phyloP scores from a whole-genome alignment of 345 rosid genomes.

The Linum tenue region DNA sequence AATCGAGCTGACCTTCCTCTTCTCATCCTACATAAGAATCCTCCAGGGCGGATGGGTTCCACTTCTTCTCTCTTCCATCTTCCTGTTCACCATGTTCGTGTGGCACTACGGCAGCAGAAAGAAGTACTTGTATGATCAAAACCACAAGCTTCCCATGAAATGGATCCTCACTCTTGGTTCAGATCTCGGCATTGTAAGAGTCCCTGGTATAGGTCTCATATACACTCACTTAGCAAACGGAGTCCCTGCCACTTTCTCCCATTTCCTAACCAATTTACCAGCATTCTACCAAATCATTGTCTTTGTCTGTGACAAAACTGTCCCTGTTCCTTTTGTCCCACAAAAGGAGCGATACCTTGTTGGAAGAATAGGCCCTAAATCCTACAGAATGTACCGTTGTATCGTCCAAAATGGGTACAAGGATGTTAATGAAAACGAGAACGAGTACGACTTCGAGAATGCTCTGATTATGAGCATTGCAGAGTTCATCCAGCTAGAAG shows the following conservation, averaged over 20 bases:
- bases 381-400: slow-evolving; percentile 82
- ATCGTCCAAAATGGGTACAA: slow-evolving; percentile 81
- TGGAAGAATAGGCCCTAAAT: slow-evolving; percentile 86
- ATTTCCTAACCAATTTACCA: slow-evolving; percentile 73
- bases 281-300: slow-evolving; percentile 88
- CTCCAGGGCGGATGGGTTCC: slow-evolving; percentile 77
- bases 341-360: slow-evolving; percentile 76
- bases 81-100: slow-evolving; percentile 45
- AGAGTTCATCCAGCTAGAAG: slow-evolving; percentile 88
- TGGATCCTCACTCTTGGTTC: slow-evolving; percentile 69
- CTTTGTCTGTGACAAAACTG: slow-evolving; percentile 74
- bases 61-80: slow-evolving; percentile 47
- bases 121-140: slow-evolving; percentile 69
- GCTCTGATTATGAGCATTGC: slow-evolving; percentile 82
- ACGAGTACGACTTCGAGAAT: slow-evolving; percentile 62
- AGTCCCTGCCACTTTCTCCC: slow-evolving; percentile 71
- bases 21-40: slow-evolving; percentile 49
- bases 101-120: slow-evolving; percentile 82
- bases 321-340: slow-evolving; percentile 76
- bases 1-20: slow-evolving; percentile 56
- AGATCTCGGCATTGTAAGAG: slow-evolving; percentile 75
- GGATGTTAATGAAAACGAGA: slow-evolving; percentile 48
- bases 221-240: slow-evolving; percentile 74
- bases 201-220: slow-evolving; percentile 89
- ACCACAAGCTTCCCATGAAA: slow-evolving; percentile 77